These are phyloP conservation scores for Penicillium chermesinum DNA, from an alignment of 495 filamentous ascomycete genomes.

Conservation along the genomic window DNA sequence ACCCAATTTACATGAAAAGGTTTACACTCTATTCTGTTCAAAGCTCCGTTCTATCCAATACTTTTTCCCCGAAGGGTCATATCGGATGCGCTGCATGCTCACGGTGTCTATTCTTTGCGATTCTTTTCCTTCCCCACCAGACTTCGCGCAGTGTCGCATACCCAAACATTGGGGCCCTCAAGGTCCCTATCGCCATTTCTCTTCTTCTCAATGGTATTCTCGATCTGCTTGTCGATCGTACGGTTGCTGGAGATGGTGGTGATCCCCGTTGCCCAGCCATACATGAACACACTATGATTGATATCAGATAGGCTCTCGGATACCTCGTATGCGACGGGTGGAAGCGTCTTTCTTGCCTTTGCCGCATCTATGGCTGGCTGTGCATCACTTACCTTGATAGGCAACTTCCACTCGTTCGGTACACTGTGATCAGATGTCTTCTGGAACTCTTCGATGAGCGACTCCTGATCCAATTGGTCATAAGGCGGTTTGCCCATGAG, in stretches of 20 bases:
- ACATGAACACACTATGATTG: conserved; percentile 63
- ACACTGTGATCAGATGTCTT: conserved; percentile 47
- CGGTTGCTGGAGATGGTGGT: conserved; percentile 67
- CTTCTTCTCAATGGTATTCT: conserved; percentile 43
- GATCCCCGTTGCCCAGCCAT: conserved; percentile 55
- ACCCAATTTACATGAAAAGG: conserved; percentile 1
- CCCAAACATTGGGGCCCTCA: conserved; percentile 54
- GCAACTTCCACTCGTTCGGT: conserved; percentile 45
- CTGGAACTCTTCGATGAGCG: conserved; percentile 39
- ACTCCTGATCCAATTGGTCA: conserved; percentile 16
- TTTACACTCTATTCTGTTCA: background rate
- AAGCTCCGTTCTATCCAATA: background rate
- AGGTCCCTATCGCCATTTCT: conserved; percentile 35
- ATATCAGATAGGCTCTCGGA: conserved; percentile 50
- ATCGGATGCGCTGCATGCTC: background rate
- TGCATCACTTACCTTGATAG: conserved; percentile 44
- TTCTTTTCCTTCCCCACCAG: conserved; percentile 60
- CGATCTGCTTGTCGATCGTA: conserved; percentile 58
- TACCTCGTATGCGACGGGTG: conserved; percentile 35
- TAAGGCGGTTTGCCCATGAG: conserved; percentile 41
- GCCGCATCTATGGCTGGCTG: conserved; percentile 26
- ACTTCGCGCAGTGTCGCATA: conserved; percentile 59
- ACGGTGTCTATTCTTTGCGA: conserved; percentile 27
- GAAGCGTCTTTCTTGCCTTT: conserved; percentile 27
- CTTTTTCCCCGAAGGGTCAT: background rate